Evolutionary conservation across 75 land plant species (phyloP).

Genomic region (Azolla pinnata): DNA sequence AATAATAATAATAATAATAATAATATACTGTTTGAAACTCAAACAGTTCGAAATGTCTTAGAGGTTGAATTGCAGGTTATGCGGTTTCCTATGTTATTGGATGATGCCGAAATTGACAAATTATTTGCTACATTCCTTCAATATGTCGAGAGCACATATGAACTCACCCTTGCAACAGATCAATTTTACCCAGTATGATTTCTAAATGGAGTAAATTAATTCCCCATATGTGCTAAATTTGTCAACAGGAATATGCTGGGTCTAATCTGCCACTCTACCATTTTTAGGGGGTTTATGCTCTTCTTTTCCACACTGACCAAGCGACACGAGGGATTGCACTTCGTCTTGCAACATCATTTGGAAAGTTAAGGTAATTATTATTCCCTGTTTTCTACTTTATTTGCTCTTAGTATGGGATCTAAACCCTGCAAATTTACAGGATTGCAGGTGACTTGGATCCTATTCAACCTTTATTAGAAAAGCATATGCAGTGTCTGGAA

Average conservation of each 20-base stretch:
- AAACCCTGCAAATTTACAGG: constrained; percentile 22
- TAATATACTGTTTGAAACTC: too few relatives aligned
- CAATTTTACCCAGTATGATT: constrained; percentile 77
- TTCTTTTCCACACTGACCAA: constrained; percentile 57
- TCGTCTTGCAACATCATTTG: constrained; percentile 60
- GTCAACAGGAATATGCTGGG: too few relatives aligned
- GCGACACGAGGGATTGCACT: constrained; percentile 59
- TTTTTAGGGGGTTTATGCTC: constrained; percentile 83
- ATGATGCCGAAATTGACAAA: constrained; percentile 60
- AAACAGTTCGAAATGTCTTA: too few relatives aligned
- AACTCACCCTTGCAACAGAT: constrained; percentile 49
- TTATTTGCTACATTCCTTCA: constrained; percentile 62
- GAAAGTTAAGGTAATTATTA: constrained; percentile 52
- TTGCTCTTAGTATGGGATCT: background rate
- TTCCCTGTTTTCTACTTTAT: background rate
- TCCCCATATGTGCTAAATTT: background rate
- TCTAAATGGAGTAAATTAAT: background rate
- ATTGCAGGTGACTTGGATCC: constrained; percentile 60
- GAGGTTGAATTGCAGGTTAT: constrained; percentile 73
- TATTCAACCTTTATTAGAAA: constrained; percentile 69
- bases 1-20: too few relatives aligned
- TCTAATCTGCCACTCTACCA: too few relatives aligned
- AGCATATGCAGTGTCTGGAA: constrained; percentile 54
- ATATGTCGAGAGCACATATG: constrained; percentile 60
- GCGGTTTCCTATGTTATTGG: constrained; percentile 57